phyloP scores from a whole-genome alignment of 176 grass and related monocot genomes.

The Olyra latifolia region DNA sequence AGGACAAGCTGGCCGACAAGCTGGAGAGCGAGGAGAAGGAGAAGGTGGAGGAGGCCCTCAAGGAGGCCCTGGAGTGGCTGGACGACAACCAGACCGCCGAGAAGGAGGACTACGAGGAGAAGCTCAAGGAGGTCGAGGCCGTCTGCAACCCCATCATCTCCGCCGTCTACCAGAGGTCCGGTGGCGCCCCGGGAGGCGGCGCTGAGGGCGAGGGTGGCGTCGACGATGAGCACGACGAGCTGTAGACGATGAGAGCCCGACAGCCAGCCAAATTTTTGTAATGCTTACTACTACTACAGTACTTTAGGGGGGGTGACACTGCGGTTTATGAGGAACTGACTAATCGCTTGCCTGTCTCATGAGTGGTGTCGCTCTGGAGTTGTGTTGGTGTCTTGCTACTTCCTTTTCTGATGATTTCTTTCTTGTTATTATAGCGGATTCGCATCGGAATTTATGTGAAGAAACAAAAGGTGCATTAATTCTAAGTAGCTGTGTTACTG shows the following conservation, averaged over 20 bases:
- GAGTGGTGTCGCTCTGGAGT: not conserved
- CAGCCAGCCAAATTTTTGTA: conserved; percentile 44
- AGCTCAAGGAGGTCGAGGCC: conserved; percentile 81
- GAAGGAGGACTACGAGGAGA: conserved; percentile 76
- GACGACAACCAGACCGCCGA: conserved; percentile 70
- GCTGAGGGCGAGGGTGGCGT: conserved; percentile 1
- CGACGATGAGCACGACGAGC: conserved; percentile 59
- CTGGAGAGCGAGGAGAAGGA: conserved; percentile 79
- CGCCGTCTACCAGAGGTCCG: conserved; percentile 63
- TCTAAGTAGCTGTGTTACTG: not conserved
- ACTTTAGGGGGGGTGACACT: not conserved
- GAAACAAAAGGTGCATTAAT: not conserved
- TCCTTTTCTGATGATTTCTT: not conserved
- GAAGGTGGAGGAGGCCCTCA: conserved; percentile 68
- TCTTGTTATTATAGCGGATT: conserved; percentile 27
- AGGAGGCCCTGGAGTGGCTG: conserved; percentile 72
- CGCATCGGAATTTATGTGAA: conserved; percentile 34
- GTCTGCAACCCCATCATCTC: conserved; percentile 71
- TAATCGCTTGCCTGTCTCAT: not conserved
- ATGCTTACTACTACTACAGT: not conserved
- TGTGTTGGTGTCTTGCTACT: not conserved
- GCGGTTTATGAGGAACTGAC: conserved; percentile 7
- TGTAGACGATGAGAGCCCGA: conserved; percentile 29
- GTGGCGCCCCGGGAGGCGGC: not conserved
- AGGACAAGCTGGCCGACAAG: conserved; percentile 74